Base-by-base conservation (phyloP, 169 alveolate genomes). In the Eimeria necatrix region DNA sequence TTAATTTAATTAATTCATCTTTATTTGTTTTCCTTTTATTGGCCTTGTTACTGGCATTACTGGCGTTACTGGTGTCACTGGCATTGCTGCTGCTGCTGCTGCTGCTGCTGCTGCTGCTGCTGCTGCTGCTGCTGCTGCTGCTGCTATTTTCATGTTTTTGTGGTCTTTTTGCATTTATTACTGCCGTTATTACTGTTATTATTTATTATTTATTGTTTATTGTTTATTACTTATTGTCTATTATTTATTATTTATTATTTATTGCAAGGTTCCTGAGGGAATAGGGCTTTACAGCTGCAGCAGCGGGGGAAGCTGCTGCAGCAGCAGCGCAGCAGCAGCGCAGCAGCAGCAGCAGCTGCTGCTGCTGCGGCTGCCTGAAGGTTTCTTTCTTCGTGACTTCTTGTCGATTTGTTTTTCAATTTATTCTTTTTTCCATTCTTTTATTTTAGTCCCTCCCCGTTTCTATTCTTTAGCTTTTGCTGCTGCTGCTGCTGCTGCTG, bases 101-200 rank as follows among this genome's bases (percentile, higher is more conserved):
- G 80, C 41, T 68, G 80, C 80, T 18, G 80, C 16, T 18, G 80
- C 41, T 18, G 80, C 2, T 68, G 80, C 4, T 3, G 48, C 2
- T 68, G 41, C 80, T n/a, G 80, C 80, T n/a, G 80, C 41, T 68
- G 80, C 80, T 18, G 80, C 16, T 18, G 80, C 80, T 24, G 80
- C 80, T 68, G 80, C 4, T 68, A 24, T 6, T 18, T 14, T 12
- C 41, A 24, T 9, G 80, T 6, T 12, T 18, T 68, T 68, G 80
- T 32, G 41, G 41, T 32, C 41, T 32, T 32, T 0, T 32, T 32
- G 41, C 41, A 32, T 32, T 32, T 32, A 32, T 32, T 32, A 2
- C 2, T 32, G 41, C 41, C 41, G 2, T 32, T 32, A 32, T 32
- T 32, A 32, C 2, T 32, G 2, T 32, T 32, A 32, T 32, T 32